Evolutionary conservation across 2,329 filamentous ascomycete genomes (phyloP), one percentile per base, ranked within the genome.

Genomic region (Apiospora marii): DNA sequence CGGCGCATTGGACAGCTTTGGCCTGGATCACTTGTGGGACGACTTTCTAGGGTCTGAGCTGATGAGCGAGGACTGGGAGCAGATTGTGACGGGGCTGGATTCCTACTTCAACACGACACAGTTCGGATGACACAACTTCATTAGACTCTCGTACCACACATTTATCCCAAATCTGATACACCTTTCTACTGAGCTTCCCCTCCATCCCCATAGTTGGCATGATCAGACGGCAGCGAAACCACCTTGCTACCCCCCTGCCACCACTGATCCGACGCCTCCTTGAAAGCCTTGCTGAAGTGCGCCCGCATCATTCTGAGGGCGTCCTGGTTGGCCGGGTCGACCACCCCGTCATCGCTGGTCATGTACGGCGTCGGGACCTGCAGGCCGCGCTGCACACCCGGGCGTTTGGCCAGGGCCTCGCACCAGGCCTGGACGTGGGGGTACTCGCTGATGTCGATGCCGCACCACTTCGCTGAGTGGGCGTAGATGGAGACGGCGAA

Each of bases 51-150:
- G 68, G 0, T 72, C 73, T 3, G 69, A 70, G 6, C 74, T 75
- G 2, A 71, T 72, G 30, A 69, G 73, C 24, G 76, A 75, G 48
- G 74, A 73, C 27, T 77, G 76, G 71, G 76, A 78, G 34, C 74
- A 78, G 43, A 58, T 79, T 0, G 77, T 79, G 22, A 73, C 77
- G 1, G 76, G 73, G 8, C 70, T 78, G n/a, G 77, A 78, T 49
- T 70, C 73, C 1, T 78, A 75, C 27, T 77, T 72, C 22, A 44
- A 43, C 37, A 68, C 37, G 37, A 44, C 64, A 0, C 37, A n/a
- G 7, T 43, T 67, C 24, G 37, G 43, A 44, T 24, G 37, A 67
- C 13, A 16, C 13, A 16, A 16, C 43, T 44, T 44, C 41, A 10
- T 37, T 37, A 7, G 6, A 5, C 37, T 10, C 37, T 37, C 4